Conservation (phyloP, 306 rosid species). For the Vigna reflexopilosa region DNA sequence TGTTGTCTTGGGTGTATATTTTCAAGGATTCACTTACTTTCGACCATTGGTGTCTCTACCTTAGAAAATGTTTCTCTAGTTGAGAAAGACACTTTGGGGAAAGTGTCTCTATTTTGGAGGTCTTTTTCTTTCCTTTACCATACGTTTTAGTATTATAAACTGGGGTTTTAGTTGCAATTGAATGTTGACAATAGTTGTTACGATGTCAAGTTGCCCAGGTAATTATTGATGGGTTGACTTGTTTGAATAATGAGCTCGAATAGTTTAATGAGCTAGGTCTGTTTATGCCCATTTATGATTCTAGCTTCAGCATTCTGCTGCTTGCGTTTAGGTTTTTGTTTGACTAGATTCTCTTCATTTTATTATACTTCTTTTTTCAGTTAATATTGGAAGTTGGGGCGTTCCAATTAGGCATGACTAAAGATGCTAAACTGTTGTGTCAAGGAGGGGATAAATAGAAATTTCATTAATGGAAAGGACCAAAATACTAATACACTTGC, state of each 20-base stretch:
- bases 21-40: slow-evolving; percentile 34
- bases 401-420: slow-evolving; percentile 24
- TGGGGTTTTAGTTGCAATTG: slow-evolving; percentile 16
- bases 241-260: slow-evolving; percentile 13
- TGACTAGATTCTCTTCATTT: slow-evolving; percentile 27
- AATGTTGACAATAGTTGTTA: slow-evolving; percentile 11
- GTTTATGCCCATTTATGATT: slow-evolving; percentile 27
- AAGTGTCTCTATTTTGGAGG: slow-evolving; percentile 10
- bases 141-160: slow-evolving; percentile 1
- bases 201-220: background rate
- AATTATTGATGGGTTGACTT: slow-evolving; percentile 17
- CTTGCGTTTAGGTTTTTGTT: slow-evolving; percentile 31
- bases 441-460: slow-evolving; percentile 20
- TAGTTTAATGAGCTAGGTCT: slow-evolving; percentile 32
- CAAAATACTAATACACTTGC: background rate
- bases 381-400: slow-evolving; percentile 21
- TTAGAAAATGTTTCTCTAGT: slow-evolving; percentile 15
- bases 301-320: slow-evolving; percentile 24
- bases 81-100: background rate
- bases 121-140: slow-evolving; percentile 6
- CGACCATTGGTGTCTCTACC: slow-evolving; percentile 16
- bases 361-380: slow-evolving; percentile 20
- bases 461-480: slow-evolving; percentile 12
- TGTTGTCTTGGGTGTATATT: slow-evolving; percentile 21
- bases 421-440: background rate